phyloP scores from a whole-genome alignment of 345 rosid species.

The Salix brachista region DNA sequence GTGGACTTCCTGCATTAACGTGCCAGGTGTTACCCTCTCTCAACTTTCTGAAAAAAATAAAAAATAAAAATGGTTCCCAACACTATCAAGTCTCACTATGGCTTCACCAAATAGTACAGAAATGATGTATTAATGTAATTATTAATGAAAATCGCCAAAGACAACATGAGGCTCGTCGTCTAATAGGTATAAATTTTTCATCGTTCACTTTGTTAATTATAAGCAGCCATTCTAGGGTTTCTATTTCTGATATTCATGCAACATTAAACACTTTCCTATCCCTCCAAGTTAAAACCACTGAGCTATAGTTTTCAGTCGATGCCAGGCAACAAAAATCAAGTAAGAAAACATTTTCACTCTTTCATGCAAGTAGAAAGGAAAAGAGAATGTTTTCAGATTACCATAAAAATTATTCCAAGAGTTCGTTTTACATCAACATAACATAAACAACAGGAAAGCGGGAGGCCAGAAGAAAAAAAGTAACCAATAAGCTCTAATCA shows the following conservation, averaged over 20 bases:
- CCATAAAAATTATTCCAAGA: background rate
- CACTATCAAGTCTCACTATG: background rate
- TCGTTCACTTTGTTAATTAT: background rate
- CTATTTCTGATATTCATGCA: background rate
- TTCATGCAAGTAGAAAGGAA: background rate
- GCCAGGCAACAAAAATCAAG: background rate
- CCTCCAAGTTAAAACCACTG: background rate
- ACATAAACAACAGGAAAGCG: constrained; percentile 3
- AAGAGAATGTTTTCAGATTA: background rate
- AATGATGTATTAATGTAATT: background rate
- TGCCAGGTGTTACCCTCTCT: background rate
- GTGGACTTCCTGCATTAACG: constrained; percentile 2
- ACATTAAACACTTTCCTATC: background rate
- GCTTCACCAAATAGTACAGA: constrained; percentile 4
- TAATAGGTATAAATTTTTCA: background rate
- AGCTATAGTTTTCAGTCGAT: background rate
- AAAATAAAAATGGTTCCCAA: background rate
- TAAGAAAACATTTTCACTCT: background rate
- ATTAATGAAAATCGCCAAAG: background rate
- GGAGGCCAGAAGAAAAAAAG: constrained; percentile 9
- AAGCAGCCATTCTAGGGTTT: background rate
- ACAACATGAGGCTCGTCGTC: background rate
- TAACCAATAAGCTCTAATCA: constrained; percentile 12
- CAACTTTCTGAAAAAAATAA: background rate
- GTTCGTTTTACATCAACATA: background rate